Base-by-base conservation (phyloP, 768 basidiomycete genomes). In the Boletus eberwhitei region DNA sequence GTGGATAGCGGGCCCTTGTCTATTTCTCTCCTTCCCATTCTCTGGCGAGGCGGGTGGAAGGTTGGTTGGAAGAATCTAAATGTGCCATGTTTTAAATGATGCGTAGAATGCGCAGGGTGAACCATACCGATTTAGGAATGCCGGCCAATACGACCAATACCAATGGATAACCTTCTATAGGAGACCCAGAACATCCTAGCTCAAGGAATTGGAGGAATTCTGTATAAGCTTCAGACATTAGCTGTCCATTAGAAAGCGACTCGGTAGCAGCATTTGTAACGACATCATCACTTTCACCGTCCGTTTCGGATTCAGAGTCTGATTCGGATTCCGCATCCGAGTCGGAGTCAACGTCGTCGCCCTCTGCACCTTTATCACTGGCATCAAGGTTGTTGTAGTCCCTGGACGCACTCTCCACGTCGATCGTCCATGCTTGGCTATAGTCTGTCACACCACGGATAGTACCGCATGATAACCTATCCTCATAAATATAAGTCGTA, bases 81-180 rank as follows among this genome's bases (percentile, higher is more conserved):
- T 8, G 9, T 16, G 5, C 34, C n/a, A 16, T 8, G 41, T 50
- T 50, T 51, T 29, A 63, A 35, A 42, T 17, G 2, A 19, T 35
- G n/a, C 24, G 6, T n/a, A 48, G 37, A 48, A 9, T 45, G 53
- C 50, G 3, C 8, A 47, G 29, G 50, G 29, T 16, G 46, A 21
- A 37, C 63, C 83, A 48, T 70, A 91, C 88, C 39, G 77, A 74
- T 13, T 77, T 68, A 1, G 93, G 89, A 13, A 98, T 80, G 0
- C 91, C 93, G 2, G 92, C 89, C 14, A 98, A 66, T 24, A 94
- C 77, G 24, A 97, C 76, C 17, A 97, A 73, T 26, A 96, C 77
- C 2, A 86, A 78, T 0, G 92, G 93, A 68, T 97, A 98, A 3
- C 88, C 89, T 59, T 88, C 79, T 2, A 83, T 66, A 0, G 93